phyloP scores from a whole-genome alignment of 1,284 basidiomycete genomes.

The Moesziomyces globuligerus region DNA sequence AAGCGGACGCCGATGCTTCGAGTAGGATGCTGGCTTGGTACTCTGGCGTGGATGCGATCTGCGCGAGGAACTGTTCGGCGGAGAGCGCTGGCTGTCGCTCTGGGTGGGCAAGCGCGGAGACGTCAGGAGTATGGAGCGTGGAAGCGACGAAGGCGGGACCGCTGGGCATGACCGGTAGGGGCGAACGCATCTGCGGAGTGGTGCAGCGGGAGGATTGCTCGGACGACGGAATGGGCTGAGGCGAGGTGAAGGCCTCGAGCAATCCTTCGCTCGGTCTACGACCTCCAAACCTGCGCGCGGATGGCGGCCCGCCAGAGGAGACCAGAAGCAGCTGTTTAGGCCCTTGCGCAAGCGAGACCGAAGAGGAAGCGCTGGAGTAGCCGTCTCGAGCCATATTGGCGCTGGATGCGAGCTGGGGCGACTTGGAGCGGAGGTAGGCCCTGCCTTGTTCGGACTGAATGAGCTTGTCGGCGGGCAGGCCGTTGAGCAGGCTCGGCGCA shows the following conservation, averaged over 20 bases:
- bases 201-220: conserved; percentile 24
- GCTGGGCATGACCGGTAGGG: conserved; percentile 44
- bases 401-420: conserved; percentile 10
- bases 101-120: background rate
- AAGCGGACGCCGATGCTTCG: conserved; percentile 13
- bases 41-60: conserved; percentile 31
- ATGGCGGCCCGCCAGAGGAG: conserved; percentile 32
- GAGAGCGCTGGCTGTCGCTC: conserved; percentile 14
- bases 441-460: conserved; percentile 9
- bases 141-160: conserved; percentile 28
- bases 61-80: conserved; percentile 36
- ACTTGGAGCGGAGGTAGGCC: conserved; percentile 8
- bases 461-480: conserved; percentile 7
- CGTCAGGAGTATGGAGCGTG: conserved; percentile 19
- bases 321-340: conserved; percentile 37
- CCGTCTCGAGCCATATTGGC: conserved; percentile 5
- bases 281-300: conserved; percentile 24
- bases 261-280: conserved; percentile 28
- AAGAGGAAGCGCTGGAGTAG: background rate
- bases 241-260: conserved; percentile 15
- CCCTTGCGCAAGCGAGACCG: conserved; percentile 8
- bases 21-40: conserved; percentile 40
- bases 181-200: conserved; percentile 32
- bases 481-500: background rate
- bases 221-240: background rate